Evolutionary conservation across 140 eudicot genomes (phyloP).

Genomic region (Ambrosia hybrid): DNA sequence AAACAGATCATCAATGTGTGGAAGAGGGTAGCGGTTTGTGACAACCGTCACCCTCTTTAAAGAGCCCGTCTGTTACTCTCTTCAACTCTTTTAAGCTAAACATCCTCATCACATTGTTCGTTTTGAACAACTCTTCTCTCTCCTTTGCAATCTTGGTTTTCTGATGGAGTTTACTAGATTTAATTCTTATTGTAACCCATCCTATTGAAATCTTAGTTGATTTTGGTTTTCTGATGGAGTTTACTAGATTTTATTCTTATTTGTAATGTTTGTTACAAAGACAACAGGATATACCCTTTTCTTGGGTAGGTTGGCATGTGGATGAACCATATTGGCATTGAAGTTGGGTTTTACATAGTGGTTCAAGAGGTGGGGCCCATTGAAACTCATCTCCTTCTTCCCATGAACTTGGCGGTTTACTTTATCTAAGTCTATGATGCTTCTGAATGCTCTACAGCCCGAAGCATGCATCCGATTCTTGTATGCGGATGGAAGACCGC

Average conservation of each 20-base stretch:
- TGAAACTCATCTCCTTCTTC: slow-evolving; percentile 62
- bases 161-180: slow-evolving; percentile 22
- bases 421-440: slow-evolving; percentile 36
- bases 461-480: too few species aligned
- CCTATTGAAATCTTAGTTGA: slow-evolving; percentile 40
- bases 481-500: too few species aligned
- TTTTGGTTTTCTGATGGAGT: too few species aligned
- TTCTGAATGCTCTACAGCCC: too few species aligned
- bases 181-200: slow-evolving; percentile 29
- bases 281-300: slow-evolving; percentile 45
- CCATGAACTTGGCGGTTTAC: slow-evolving; percentile 48
- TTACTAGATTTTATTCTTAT: too few species aligned
- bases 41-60: too few species aligned
- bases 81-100: slow-evolving; percentile 53
- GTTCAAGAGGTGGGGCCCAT: slow-evolving; percentile 60
- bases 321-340: slow-evolving; percentile 49
- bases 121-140: slow-evolving; percentile 56
- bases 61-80: slow-evolving; percentile 52
- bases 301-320: slow-evolving; percentile 40
- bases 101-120: slow-evolving; percentile 46
- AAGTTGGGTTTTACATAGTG: slow-evolving; percentile 43
- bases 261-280: slow-evolving; percentile 39
- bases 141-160: slow-evolving; percentile 45
- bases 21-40: too few species aligned
- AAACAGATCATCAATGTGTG: too few species aligned